Evolutionary conservation across 1,284 basidiomycete species (phyloP), one percentile per base, ranked within the genome.

Genomic region (Schizophyllum commune): DNA sequence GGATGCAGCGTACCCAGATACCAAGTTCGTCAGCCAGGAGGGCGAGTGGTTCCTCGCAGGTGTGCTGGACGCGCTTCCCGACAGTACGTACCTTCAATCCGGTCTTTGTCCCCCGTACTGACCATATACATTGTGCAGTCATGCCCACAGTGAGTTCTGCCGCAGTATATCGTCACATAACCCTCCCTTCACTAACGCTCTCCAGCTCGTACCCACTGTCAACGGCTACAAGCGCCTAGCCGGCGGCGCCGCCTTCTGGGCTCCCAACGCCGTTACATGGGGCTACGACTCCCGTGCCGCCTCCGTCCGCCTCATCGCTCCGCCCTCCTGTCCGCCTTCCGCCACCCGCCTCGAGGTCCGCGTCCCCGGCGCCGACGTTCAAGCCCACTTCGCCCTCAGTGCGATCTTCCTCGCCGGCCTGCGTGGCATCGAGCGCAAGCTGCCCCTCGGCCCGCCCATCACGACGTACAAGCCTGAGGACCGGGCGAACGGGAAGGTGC

Each of bases 161-260:
- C 53, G n/a, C 13, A 52, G 11, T 39, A 39, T 39, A 6, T 39
- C 6, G 7, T 13, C 7, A 39, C 34, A 6, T 39, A 15, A 56
- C 8, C 54, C 17, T 4, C n/a, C 39, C 47, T 53, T 32, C 5
- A 8, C 9, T n/a, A 17, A 2, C 22, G 8, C 8, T 22, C 9
- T n/a, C 33, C 11, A 20, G 89, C 77, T 97, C 61, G 95, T 96
- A 39, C 94, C 95, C 0, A 97, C 91, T 0, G 90, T 97, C 74
- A 96, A 96, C 70, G 94, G 94, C n/a, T 99, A 98, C 79, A 99
- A 98, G 73, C 91, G 96, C 20, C 84, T 99, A 13, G 88, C 94
- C 17, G 95, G 92, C n/a, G 95, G 95, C 19, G 93, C 94, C 71
- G 88, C 91, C 1, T 96, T 91, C 79, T 97, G 94, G 93, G 95